These are phyloP conservation scores for Ustilago trichophora DNA, from an alignment of 1,284 basidiomycete genomes.

Conservation along the genomic window DNA sequence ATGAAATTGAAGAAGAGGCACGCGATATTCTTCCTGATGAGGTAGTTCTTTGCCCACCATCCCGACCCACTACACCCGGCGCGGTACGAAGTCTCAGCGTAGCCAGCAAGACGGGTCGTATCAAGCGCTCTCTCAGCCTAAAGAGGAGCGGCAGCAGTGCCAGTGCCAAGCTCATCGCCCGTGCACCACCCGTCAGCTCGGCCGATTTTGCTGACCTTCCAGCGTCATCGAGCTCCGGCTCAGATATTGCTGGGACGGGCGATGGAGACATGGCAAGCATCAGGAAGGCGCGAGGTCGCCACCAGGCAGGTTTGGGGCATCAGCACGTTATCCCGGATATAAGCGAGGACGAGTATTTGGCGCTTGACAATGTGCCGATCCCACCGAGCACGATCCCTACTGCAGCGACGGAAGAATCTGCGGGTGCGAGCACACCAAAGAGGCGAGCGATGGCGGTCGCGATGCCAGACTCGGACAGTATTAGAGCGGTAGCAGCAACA, in stretches of 20 bases:
- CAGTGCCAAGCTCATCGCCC: conserved; percentile 27
- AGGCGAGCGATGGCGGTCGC: conserved; percentile 1
- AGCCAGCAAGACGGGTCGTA: conserved; percentile 22
- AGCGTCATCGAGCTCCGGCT: conserved; percentile 19
- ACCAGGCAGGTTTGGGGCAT: conserved; percentile 11
- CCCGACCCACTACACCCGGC: conserved; percentile 15
- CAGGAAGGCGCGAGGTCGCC: conserved; percentile 26
- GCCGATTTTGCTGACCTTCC: conserved; percentile 45
- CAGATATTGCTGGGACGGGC: conserved; percentile 7
- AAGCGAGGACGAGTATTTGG: conserved; percentile 30
- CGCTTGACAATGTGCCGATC: conserved; percentile 12
- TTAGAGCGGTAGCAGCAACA: conserved; percentile 29
- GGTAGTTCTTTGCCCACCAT: not conserved
- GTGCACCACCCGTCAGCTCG: conserved; percentile 51
- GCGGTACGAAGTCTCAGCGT: conserved; percentile 17
- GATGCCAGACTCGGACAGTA: conserved; percentile 33
- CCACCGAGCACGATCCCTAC: not conserved
- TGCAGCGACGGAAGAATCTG: too few species aligned
- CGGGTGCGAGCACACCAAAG: too few species aligned
- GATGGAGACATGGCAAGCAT: conserved; percentile 37
- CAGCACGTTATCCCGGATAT: conserved; percentile 18
- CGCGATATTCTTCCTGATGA: conserved; percentile 27
- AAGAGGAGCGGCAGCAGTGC: conserved; percentile 33
- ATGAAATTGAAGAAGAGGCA: conserved; percentile 31
- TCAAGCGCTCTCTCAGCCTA: conserved; percentile 45